Evolutionary conservation across 2,329 filamentous ascomycete genomes (phyloP), one percentile per base, ranked within the genome.

Genomic region (Fusarium ramigenum): DNA sequence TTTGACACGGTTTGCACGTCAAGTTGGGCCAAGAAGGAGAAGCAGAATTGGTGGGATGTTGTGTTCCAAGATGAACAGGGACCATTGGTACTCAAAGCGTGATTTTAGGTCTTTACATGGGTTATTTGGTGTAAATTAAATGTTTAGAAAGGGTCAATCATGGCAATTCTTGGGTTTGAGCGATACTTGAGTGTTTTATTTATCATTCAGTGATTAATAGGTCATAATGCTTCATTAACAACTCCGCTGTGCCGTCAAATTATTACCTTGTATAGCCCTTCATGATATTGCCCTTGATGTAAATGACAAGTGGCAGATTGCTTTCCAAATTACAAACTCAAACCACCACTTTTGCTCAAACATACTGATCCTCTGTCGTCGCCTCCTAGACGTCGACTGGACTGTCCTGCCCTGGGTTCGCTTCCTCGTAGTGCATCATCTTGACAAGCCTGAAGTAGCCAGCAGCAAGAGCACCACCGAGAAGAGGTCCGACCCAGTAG

Each of bases 401-500:
- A 10, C 62, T 63, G 15, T 77, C 75, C 62, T 86, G 85, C 9
- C 82, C 84, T 0, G 82, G 82, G 68, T 87, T 86, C 25, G 80
- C 81, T 30, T 82, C 84, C 67, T 85, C 82, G 71, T 87, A 88
- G 54, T 87, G 82, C 57, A 87, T 79, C 6, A 77, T 63, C 74
- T 86, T 86, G 37, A 88, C 79, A 1, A 87, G 67, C 65, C 83
- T 83, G 78, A 87, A 89, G 30, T 87, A 81, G 2, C 74, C 79
- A 11, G 81, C 82, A 12, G 87, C 86, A 21, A 88, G 76, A 7
- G 85, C 69, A 2, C 82, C 79, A 1, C 87, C 87, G 11, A 86
- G 75, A 10, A 82, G 74, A 9, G 87, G 87, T 0, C 86, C 87
- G 34, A 88, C 66, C 84, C 85, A 87, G 78, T 86, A 87, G 66